Evolutionary conservation across 2,329 filamentous ascomycete genomes (phyloP), one percentile per base, ranked within the genome.

Genomic region (Exophiala dermatitidis): DNA sequence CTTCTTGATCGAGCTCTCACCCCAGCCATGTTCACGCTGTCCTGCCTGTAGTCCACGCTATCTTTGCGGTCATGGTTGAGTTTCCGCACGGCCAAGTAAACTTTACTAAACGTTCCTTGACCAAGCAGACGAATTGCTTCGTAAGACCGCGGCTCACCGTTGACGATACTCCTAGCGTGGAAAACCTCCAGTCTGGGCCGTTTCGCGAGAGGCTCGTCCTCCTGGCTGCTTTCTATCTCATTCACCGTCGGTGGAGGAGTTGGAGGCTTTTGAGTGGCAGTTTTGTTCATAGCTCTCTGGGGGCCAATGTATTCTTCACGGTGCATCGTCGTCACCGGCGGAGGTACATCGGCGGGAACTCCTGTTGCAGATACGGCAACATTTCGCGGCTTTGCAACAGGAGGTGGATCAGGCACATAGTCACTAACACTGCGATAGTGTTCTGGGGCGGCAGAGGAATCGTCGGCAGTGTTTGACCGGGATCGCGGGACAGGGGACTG

Each of bases 81-180:
- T 66, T 94, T 83, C 64, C 86, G 89, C 7, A 90, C 95, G 3
- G 90, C 93, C 40, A 98, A 76, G 72, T 94, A 85, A 19, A 98
- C 93, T 65, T 88, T 88, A 68, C 90, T 96, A 69, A 98, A 98
- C 0, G 93, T 96, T 36, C 93, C 93, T 64, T 95, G 88, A 3
- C 93, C 93, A 4, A 98, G 78, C 60, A 84, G 74, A 54, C 87
- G 85, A 37, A 98, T 72, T 8, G 85, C 86, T 60, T 87, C 81
- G 83, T 93, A 98, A 60, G 82, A 78, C 52, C 85, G 82, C 19
- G 82, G 77, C 67, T 90, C 90, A 60, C 81, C 72, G 54, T 88
- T 82, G 46, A 78, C 74, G 33, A 86, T 77, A 2, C 80, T 84
- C 60, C 73, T 76, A 30, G 88, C 85, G 63, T 86, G 78, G 65